These are phyloP conservation scores for Triangularia verruculosa DNA, from an alignment of 2,329 filamentous ascomycete species.

Conservation along the genomic window DNA sequence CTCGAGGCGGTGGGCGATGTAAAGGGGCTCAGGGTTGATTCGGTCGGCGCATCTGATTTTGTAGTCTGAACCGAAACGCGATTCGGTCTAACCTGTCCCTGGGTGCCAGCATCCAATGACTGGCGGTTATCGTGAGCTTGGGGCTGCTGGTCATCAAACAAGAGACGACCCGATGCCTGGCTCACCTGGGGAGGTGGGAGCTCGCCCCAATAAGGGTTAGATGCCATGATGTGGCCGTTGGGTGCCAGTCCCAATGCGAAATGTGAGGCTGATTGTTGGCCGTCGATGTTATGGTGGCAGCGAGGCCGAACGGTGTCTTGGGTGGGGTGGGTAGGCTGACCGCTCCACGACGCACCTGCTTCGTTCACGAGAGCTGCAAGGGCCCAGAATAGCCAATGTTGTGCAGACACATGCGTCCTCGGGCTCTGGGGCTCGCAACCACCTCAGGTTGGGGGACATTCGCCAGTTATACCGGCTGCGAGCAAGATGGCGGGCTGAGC, in stretches of 20 bases:
- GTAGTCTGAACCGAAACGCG: conserved; percentile 55
- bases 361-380: conserved; percentile 26
- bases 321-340: conserved; percentile 22
- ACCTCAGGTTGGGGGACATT: conserved; percentile 16
- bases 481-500: conserved; percentile 8
- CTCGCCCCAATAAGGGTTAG: conserved; percentile 55
- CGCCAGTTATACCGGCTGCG: conserved; percentile 15
- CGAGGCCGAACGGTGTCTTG: conserved; percentile 7
- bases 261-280: conserved; percentile 5
- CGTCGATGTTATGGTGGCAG: conserved; percentile 1
- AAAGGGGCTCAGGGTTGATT: conserved; percentile 58
- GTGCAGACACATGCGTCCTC: conserved; percentile 41
- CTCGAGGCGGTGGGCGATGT: conserved; percentile 52
- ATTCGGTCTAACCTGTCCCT: conserved; percentile 45
- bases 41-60: conserved; percentile 52
- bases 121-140: conserved; percentile 32
- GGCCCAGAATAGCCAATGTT: conserved; percentile 41
- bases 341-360: conserved; percentile 6
- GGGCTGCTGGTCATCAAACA: conserved; percentile 37
- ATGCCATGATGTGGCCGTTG: conserved; percentile 41
- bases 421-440: conserved; percentile 24
- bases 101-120: conserved; percentile 36
- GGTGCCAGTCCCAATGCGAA: conserved; percentile 16
- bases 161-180: conserved; percentile 38
- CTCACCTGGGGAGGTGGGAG: conserved; percentile 48